Evolutionary conservation across 2,329 filamentous ascomycete species (phyloP).

Genomic region (Calonectria multiphialidica): DNA sequence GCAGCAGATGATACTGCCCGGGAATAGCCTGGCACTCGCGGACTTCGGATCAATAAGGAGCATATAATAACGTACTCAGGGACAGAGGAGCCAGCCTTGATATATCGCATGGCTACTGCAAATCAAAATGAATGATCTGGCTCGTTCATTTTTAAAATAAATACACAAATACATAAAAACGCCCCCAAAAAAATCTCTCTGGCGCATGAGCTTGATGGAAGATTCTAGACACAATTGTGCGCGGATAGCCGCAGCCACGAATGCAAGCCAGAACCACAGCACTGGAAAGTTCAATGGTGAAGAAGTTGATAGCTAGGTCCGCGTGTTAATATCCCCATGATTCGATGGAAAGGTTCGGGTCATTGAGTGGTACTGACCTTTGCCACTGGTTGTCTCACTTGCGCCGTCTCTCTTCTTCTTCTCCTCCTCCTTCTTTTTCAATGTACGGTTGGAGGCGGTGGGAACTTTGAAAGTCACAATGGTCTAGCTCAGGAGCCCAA

Average conservation of each 20-base stretch:
- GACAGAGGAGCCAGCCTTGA: too few relatives aligned
- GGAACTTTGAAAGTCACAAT: background rate
- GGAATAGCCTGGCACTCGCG: too few relatives aligned
- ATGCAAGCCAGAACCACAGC: background rate
- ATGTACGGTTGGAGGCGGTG: background rate
- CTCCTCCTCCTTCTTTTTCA: background rate
- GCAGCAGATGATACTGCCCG: too few relatives aligned
- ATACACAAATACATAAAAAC: too few relatives aligned
- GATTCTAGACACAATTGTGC: background rate
- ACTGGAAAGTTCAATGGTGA: background rate
- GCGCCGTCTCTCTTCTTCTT: background rate
- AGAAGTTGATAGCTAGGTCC: background rate
- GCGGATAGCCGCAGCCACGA: background rate
- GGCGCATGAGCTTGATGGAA: background rate
- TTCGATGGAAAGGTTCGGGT: background rate
- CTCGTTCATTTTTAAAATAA: too few relatives aligned
- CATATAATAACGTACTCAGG: too few relatives aligned
- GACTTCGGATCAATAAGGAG: too few relatives aligned
- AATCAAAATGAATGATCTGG: too few relatives aligned
- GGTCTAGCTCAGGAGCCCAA: too few relatives aligned
- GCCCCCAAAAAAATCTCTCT: too few relatives aligned
- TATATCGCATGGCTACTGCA: too few relatives aligned
- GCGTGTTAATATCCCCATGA: background rate
- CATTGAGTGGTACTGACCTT: background rate
- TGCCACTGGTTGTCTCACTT: background rate